Evolutionary conservation across 441 rosid genomes (phyloP).

Genomic region (Pelargonium australe): DNA sequence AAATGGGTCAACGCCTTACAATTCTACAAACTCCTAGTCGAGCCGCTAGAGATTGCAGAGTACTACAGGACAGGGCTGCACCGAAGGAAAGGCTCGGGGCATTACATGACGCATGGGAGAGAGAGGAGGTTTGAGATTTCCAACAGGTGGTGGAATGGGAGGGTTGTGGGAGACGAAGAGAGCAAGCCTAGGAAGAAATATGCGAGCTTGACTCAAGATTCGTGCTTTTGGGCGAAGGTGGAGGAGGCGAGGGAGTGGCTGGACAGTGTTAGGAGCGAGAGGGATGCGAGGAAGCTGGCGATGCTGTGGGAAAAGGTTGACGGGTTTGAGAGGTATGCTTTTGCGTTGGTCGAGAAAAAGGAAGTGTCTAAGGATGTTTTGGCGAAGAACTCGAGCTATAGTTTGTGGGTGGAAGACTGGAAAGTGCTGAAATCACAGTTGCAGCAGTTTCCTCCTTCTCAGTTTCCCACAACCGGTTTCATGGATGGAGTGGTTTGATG

Average conservation of each 20-base stretch:
- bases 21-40: conserved; percentile 58
- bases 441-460: conserved; percentile 15
- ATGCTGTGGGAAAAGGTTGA: conserved; percentile 31
- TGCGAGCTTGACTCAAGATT: conserved; percentile 66
- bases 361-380: conserved; percentile 60
- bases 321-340: conserved; percentile 36
- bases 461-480: conserved; percentile 21
- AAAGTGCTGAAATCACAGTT: conserved; percentile 27
- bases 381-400: conserved; percentile 54
- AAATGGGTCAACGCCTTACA: conserved; percentile 63
- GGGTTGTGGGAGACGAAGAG: conserved; percentile 13
- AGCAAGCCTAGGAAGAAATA: conserved; percentile 38
- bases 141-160: conserved; percentile 56
- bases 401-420: conserved; percentile 39
- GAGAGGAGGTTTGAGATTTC: conserved; percentile 56
- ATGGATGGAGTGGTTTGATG: conserved; percentile 24
- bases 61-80: conserved; percentile 42
- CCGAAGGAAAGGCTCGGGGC: conserved; percentile 21
- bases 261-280: conserved; percentile 34
- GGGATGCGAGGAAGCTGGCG: conserved; percentile 18
- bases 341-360: conserved; percentile 35
- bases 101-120: conserved; percentile 52
- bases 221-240: conserved; percentile 77
- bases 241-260: conserved; percentile 66
- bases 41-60: conserved; percentile 73